Base-by-base conservation (phyloP, 768 basidiomycete species). In the Hericium alpestre region DNA sequence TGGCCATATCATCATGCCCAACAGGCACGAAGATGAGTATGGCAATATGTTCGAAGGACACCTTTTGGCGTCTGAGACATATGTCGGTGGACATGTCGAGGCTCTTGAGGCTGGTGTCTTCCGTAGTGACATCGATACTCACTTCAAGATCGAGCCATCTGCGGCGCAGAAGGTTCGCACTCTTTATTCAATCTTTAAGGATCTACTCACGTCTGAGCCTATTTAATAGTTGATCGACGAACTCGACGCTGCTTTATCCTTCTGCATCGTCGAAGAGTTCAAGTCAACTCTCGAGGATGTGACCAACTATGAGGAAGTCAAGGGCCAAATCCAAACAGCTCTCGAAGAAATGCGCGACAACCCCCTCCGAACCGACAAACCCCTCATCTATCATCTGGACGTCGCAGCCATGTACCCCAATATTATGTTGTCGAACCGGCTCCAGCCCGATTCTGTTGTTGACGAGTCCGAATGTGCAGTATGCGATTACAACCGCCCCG, bases 371-470 rank as follows among this genome's bases (percentile, higher is more conserved):
- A 76, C 77, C 46, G 94, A 98, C 73, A 89, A 84, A 12, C 96
- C 96, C 0, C 82, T 98, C 61, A 98, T 99, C 66, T 99, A 99
- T 72, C 96, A 99, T 70, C 72, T 98, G 65, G 96, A 99, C 65
- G 96, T 99, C 60, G 96, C 96, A 2, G 96, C 96, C 61, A 99
- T 99, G 96, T 98, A 99, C 69, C 96, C 96, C 56, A 99, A 98
- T 71, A 98, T 99, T 81, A 99, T 99, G 96, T 86, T 99, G 76
- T 97, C 94, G 16, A 99, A 99, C 68, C 90, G 96, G 38, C 79
- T 99, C 2, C 96, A 99, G 64, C 96, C 96, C 2, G 96, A 99
- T 71, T 96, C 96, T 1, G 89, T 98, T 74, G 87, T 97, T 10
- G 92, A 94, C 65, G 96, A 98, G 69, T 84, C 95, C 18, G 87